phyloP scores from a whole-genome alignment of 148 eudicot species.

The Rhododendron kiyosumense region DNA sequence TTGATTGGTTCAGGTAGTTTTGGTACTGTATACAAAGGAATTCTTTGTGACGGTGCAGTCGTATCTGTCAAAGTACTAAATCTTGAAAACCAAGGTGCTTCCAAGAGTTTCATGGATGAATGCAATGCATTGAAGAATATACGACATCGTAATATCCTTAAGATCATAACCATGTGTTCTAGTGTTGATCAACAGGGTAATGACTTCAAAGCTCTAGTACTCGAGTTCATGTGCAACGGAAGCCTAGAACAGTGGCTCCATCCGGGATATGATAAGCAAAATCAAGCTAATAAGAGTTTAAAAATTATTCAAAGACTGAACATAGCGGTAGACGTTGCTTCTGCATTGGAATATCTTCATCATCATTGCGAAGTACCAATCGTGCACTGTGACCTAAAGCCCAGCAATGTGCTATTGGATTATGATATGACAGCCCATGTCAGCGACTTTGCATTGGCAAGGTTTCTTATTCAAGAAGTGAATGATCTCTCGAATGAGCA shows the following conservation, averaged over 20 bases:
- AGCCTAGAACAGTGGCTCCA: conserved; percentile 20
- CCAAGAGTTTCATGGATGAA: conserved; percentile 15
- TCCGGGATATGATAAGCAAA: background rate
- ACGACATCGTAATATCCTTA: conserved; percentile 9
- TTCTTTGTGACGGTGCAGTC: background rate
- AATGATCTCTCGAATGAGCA: background rate
- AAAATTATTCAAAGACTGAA: background rate
- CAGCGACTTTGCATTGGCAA: background rate
- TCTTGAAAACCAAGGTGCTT: conserved; percentile 21
- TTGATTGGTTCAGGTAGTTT: conserved; percentile 23
- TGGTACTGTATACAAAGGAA: conserved; percentile 25
- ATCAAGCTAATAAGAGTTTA: conserved; percentile 1
- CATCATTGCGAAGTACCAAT: conserved; percentile 14
- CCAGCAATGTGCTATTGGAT: conserved; percentile 15
- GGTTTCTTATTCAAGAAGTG: background rate
- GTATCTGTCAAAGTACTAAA: conserved; percentile 30
- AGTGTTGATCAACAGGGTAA: conserved; percentile 14
- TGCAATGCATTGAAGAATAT: conserved; percentile 2
- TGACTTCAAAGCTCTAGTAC: conserved; percentile 14
- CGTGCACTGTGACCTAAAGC: conserved; percentile 22
- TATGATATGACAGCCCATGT: too few relatives aligned
- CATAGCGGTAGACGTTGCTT: conserved; percentile 18
- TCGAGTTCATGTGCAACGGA: conserved; percentile 18
- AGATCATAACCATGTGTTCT: conserved; percentile 6
- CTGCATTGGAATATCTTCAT: conserved; percentile 19